These are phyloP conservation scores for Eutypa lata DNA, from an alignment of 2,329 filamentous ascomycete species.

Conservation along the genomic window DNA sequence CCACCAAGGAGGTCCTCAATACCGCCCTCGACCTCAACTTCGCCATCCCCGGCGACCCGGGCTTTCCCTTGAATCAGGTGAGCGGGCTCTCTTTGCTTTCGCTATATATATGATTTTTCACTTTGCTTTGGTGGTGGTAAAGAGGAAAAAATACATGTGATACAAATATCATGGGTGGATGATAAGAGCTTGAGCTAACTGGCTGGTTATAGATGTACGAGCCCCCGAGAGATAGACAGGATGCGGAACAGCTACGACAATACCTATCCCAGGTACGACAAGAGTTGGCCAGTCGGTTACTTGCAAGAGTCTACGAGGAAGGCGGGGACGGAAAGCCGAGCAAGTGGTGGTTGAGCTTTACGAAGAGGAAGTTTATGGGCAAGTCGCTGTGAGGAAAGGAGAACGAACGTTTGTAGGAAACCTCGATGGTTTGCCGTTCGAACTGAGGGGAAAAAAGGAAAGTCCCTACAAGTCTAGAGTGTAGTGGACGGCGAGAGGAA, in stretches of 20 bases:
- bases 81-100: conserved; percentile 11
- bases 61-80: conserved; percentile 88
- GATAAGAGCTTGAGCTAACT: background rate
- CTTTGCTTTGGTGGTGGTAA: background rate
- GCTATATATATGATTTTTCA: background rate
- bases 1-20: conserved; percentile 78
- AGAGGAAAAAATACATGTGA: background rate
- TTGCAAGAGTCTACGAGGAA: conserved; percentile 85
- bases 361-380: conserved; percentile 99
- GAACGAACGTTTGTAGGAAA: background rate
- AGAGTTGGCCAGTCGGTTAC: conserved; percentile 78
- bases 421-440: background rate
- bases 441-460: conserved; percentile 2
- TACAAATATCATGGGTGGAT: background rate
- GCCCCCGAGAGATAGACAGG: conserved; percentile 78
- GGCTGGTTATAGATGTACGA: conserved; percentile 70
- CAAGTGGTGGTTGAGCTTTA: conserved; percentile 98
- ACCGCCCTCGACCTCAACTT: conserved; percentile 90
- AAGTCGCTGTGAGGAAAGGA: conserved; percentile 65
- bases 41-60: conserved; percentile 88
- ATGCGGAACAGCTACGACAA: conserved; percentile 83
- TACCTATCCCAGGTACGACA: conserved; percentile 92
- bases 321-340: conserved; percentile 63
- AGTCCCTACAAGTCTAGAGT: background rate
- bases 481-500: too few relatives aligned